These are phyloP conservation scores for Xylariaceae sp. DNA, from an alignment of 2,329 filamentous ascomycete species.

Conservation along the genomic window DNA sequence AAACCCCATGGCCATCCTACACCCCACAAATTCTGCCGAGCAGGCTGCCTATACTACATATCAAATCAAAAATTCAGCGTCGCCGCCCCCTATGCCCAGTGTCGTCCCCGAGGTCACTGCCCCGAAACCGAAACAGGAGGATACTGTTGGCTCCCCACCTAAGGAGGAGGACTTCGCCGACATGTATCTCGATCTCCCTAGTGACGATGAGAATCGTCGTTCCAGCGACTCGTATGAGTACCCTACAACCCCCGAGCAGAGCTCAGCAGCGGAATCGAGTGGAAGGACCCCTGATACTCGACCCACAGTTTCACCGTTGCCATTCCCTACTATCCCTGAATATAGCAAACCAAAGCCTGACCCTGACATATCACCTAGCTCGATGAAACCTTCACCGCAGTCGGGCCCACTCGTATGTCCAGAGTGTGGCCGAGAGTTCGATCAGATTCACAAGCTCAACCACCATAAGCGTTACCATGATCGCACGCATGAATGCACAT, in stretches of 20 bases:
- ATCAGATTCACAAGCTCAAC: slow-evolving; percentile 58
- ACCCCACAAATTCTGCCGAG: slow-evolving; percentile 32
- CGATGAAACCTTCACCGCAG: slow-evolving; percentile 24
- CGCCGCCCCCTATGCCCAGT: slow-evolving; percentile 28
- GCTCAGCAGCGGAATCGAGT: slow-evolving; percentile 30
- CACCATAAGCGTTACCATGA: slow-evolving; percentile 60
- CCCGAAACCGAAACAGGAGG: slow-evolving; percentile 21
- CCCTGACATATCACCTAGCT: slow-evolving; percentile 29
- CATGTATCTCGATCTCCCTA: slow-evolving; percentile 30
- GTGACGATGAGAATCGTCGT: slow-evolving; percentile 30
- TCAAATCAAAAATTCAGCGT: slow-evolving; percentile 33
- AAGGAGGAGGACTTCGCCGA: slow-evolving; percentile 22
- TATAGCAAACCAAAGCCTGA: slow-evolving; percentile 27
- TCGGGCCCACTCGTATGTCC: slow-evolving; percentile 35
- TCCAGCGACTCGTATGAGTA: slow-evolving; percentile 32
- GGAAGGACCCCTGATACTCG: slow-evolving; percentile 34
- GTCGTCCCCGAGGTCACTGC: slow-evolving; percentile 27
- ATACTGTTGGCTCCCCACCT: slow-evolving; percentile 18
- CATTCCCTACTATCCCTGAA: slow-evolving; percentile 24
- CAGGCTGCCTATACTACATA: slow-evolving; percentile 34
- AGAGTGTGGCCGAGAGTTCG: slow-evolving; percentile 46
- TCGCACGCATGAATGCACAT: slow-evolving; percentile 45
- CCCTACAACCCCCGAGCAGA: slow-evolving; percentile 31
- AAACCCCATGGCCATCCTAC: slow-evolving; percentile 34
- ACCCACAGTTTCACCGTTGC: slow-evolving; percentile 32